Percentiles rank a stretch among this genome's conserved stretches.
phyloP scores from a whole-genome alignment of 2,329 filamentous ascomycete species.

The Proliferodiscus dingleyae region DNA sequence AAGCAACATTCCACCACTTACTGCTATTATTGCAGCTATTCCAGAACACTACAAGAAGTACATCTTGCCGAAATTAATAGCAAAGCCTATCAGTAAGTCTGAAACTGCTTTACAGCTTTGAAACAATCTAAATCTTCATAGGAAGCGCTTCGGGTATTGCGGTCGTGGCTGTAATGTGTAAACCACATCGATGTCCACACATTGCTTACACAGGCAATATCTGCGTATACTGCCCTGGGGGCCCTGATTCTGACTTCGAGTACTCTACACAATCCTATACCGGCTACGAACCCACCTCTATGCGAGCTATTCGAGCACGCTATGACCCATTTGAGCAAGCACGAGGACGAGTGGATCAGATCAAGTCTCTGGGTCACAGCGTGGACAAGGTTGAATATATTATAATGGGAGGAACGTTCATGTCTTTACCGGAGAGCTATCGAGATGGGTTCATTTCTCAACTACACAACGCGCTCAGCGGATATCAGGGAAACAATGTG shows the following conservation, averaged over 20 bases:
- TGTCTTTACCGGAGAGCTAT: constrained; percentile 88
- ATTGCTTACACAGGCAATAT: constrained; percentile 99
- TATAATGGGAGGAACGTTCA: constrained; percentile 99
- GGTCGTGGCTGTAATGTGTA: constrained; percentile 99
- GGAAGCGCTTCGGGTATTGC: constrained; percentile 94
- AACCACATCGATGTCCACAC: constrained; percentile 94
- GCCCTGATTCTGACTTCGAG: constrained; percentile 96
- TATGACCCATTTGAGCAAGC: constrained; percentile 99
- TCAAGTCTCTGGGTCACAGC: constrained; percentile 90
- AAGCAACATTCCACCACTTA: constrained; percentile 81
- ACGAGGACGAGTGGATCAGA: constrained; percentile 89
- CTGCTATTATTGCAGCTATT: constrained; percentile 94
- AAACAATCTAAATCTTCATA: constrained; percentile 31
- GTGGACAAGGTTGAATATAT: constrained; percentile 99
- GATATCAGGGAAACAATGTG: constrained; percentile 89
- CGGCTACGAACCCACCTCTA: constrained; percentile 95
- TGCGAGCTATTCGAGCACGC: constrained; percentile 93
- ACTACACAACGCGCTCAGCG: constrained; percentile 92
- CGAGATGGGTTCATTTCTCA: constrained; percentile 92
- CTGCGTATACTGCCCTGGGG: constrained; percentile 96
- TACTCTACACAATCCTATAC: constrained; percentile 99
- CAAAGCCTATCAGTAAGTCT: constrained; percentile 81
- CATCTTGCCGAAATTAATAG: constrained; percentile 90
- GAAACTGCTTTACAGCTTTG: not conserved
- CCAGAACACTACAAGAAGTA: constrained; percentile 99